A percentile compares a stretch with the other conserved stretches of the same genome.
Conservation (phyloP, 495 filamentous ascomycete species). For the Penicillium herquei region DNA sequence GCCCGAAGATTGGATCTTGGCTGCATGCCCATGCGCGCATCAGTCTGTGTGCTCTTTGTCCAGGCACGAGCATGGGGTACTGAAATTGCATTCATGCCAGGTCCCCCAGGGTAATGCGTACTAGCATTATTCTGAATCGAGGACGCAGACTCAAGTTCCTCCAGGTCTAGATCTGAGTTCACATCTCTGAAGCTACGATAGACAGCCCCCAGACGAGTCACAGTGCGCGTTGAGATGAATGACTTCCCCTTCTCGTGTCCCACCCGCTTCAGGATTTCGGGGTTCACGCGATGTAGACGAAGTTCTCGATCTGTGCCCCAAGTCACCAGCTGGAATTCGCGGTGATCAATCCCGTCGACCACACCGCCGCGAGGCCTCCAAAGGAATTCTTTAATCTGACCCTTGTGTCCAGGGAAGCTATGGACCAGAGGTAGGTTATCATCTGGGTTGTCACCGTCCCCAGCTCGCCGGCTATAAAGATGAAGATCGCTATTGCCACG, state of each 20-base stretch:
- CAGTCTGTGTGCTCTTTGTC: constrained; percentile 46
- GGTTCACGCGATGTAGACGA: constrained; percentile 71
- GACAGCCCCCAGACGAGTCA: constrained; percentile 78
- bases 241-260: constrained; percentile 71
- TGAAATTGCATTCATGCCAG: constrained; percentile 52
- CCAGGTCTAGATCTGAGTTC: constrained; percentile 33
- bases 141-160: constrained; percentile 32
- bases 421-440: constrained; percentile 58
- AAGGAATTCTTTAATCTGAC: constrained; percentile 89
- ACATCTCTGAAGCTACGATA: constrained; percentile 82
- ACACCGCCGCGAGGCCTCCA: constrained; percentile 78
- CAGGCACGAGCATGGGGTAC: constrained; percentile 43
- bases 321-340: constrained; percentile 90
- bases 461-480: constrained; percentile 71
- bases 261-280: constrained; percentile 63
- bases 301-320: constrained; percentile 88
- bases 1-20: constrained; percentile 55
- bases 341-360: constrained; percentile 73
- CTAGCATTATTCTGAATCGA: constrained; percentile 27
- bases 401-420: constrained; percentile 77
- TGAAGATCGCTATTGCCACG: constrained; percentile 80
- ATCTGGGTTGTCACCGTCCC: constrained; percentile 42
- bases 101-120: constrained; percentile 27
- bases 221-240: constrained; percentile 61
- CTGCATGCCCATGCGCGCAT: constrained; percentile 61